Evolutionary conservation across 2,329 filamentous ascomycete genomes (phyloP), one percentile per base, ranked within the genome.

Genomic region (Fusarium praegraminearum): DNA sequence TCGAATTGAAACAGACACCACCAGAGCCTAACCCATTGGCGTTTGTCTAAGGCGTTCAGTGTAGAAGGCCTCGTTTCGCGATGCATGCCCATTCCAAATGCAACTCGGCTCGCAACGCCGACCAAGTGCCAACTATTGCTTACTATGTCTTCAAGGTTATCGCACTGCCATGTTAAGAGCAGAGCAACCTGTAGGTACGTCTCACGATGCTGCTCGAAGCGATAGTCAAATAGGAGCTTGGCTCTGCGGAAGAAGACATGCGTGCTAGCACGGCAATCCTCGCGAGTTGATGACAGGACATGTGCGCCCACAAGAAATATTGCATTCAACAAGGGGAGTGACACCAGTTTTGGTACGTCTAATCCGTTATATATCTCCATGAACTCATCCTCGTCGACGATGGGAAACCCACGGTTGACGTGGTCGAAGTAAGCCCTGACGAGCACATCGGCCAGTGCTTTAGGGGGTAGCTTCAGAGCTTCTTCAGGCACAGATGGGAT

Each of bases 91-190:
- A 87, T 76, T 0, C 85, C 85, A 1, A 84, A 82, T 3, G 85
- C 85, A 35, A 83, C 85, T 7, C 85, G 80, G 20, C 80, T 80
- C 7, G 85, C 86, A 5, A 85, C 79, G 4, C 86, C 86, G 9
- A 87, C 79, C 85, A 85, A 87, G 62, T 78, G 77, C 77, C 80
- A 86, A 18, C 83, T 82, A 67, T 87, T 87, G 40, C 84, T 83
- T 7, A 84, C 78, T 9, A 87, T 83, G 72, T 87, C 85, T 66
- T 88, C 86, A 26, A 85, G 83, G 16, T 83, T 82, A 50, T 87
- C 84, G 2, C 84, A 83, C 66, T 86, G 83, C 86, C 86, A 88
- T 3, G 85, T 87, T 54, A 88, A 70, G 2, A 88, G 79, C 24
- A 88, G 76, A 3, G 85, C 84, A 5, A 83, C 83, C 73, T 88